Percentiles rank a stretch among this genome's conserved stretches.
These are phyloP conservation scores for Verbena officinalis DNA, from an alignment of 257 asterid genomes.

Conservation along the genomic window DNA sequence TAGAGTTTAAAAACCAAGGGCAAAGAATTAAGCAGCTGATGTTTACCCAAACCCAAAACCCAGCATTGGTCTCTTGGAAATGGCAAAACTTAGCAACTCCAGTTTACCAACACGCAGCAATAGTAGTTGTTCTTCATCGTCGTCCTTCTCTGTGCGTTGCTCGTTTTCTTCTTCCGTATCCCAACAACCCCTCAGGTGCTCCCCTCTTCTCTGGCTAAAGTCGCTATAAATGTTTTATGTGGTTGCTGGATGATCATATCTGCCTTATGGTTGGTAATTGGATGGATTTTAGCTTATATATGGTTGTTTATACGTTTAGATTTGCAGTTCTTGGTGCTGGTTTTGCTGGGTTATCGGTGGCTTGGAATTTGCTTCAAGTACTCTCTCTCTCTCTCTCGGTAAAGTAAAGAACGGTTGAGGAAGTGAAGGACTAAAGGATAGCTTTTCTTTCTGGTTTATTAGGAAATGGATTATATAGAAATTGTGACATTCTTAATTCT, in stretches of 20 bases:
- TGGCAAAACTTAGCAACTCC: constrained; percentile 27
- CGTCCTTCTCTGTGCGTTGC: constrained; percentile 29
- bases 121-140: constrained; percentile 11
- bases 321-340: constrained; percentile 99
- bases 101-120: constrained; percentile 2
- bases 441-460: no score
- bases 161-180: constrained; percentile 37
- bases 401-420: no score
- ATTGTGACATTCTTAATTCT: no score
- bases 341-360: constrained; percentile 93
- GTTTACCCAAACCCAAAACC: constrained; percentile 35
- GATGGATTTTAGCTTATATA: no score
- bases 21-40: constrained; percentile 13
- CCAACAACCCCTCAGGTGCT: constrained; percentile 45
- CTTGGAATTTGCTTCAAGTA: constrained; percentile 92
- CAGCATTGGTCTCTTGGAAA: constrained; percentile 31
- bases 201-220: neutral
- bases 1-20: neutral
- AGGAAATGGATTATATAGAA: no score
- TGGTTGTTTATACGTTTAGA: no score
- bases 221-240: neutral
- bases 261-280: neutral
- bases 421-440: no score
- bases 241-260: constrained; percentile 1
- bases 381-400: constrained; percentile 16